Conservation (phyloP, 2,329 filamentous ascomycete genomes). For the Graphiopsis chlorocephala region DNA sequence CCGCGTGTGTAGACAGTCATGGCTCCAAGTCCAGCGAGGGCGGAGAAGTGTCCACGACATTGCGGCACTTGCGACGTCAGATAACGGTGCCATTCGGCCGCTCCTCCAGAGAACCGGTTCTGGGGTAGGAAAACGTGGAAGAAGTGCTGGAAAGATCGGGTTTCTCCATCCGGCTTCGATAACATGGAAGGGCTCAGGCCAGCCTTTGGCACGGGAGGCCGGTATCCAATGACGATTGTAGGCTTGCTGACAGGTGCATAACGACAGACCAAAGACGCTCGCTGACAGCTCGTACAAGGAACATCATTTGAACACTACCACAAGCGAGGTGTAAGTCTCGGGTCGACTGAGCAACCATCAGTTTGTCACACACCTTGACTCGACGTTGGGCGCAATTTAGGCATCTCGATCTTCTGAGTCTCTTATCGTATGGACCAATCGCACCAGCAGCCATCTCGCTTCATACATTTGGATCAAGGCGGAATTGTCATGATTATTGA, state of each 20-base stretch:
- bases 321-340: background rate
- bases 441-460: background rate
- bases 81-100: background rate
- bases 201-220: background rate
- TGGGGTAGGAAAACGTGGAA: background rate
- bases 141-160: background rate
- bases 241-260: background rate
- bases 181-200: background rate
- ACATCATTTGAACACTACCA: background rate
- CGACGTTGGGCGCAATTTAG: background rate
- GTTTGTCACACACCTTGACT: background rate
- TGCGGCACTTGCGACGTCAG: background rate
- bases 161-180: background rate
- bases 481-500: background rate
- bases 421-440: background rate
- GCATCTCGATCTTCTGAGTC: background rate
- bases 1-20: background rate
- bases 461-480: background rate
- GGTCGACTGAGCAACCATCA: background rate
- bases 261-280: background rate
- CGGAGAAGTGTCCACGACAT: slow-evolving; percentile 2
- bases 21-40: background rate
- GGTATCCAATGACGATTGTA: background rate
- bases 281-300: background rate
- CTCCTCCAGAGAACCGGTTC: background rate